Evolutionary conservation across 202 grass and related monocot genomes (phyloP).

Genomic region (Elaeis oleifera): DNA sequence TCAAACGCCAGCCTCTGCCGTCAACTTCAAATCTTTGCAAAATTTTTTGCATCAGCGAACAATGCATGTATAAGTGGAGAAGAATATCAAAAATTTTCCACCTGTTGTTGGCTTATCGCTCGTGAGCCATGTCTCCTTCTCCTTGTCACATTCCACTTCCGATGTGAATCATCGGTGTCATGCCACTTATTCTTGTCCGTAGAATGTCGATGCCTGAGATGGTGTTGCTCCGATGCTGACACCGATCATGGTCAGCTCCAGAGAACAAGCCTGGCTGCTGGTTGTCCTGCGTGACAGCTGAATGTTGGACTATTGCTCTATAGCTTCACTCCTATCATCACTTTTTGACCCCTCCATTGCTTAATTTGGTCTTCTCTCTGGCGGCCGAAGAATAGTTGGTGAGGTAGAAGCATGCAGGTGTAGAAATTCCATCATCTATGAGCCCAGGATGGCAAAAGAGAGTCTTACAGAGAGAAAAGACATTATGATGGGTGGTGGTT

Average conservation of each 20-base stretch:
- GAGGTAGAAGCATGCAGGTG: too few species aligned
- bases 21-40: too few species aligned
- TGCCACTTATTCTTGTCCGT: background rate
- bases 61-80: conserved; percentile 30
- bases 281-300: background rate
- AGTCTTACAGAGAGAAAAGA: too few species aligned
- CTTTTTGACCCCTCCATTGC: background rate
- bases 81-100: conserved; percentile 28
- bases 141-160: conserved; percentile 36
- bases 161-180: background rate
- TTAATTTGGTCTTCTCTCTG: background rate
- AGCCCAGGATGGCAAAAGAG: too few species aligned
- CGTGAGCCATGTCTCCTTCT: conserved; percentile 19
- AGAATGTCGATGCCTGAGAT: background rate
- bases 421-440: too few species aligned
- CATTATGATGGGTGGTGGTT: too few species aligned
- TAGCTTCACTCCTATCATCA: background rate
- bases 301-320: background rate
- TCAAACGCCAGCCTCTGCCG: too few species aligned
- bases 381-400: background rate
- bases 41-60: too few species aligned
- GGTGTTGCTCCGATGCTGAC: background rate
- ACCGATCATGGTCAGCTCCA: too few species aligned
- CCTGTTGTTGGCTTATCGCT: conserved; percentile 36
- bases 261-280: background rate